phyloP scores from a whole-genome alignment of 2,329 filamentous ascomycete species.

The Atkinsonella texensis region DNA sequence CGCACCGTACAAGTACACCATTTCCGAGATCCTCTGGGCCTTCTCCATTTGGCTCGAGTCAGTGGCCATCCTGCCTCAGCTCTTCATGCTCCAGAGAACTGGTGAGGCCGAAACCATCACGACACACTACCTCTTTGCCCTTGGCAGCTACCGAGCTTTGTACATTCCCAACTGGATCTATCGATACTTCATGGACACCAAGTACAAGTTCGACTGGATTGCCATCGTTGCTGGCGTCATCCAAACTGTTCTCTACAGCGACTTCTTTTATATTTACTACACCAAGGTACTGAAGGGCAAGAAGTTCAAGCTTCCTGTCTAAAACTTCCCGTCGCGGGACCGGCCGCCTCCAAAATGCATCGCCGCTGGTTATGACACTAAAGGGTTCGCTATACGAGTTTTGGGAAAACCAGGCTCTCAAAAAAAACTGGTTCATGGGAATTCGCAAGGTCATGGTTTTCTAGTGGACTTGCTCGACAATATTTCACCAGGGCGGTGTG shows the following conservation, averaged over 20 bases:
- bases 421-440: background rate
- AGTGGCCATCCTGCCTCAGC: slow-evolving; percentile 90
- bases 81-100: slow-evolving; percentile 96
- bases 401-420: background rate
- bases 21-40: slow-evolving; percentile 85
- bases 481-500: background rate
- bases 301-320: slow-evolving; percentile 79
- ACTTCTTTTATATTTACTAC: slow-evolving; percentile 99
- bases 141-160: slow-evolving; percentile 80
- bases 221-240: slow-evolving; percentile 79
- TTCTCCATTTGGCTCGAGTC: slow-evolving; percentile 98
- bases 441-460: background rate
- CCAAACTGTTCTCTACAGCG: slow-evolving; percentile 91
- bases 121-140: slow-evolving; percentile 90
- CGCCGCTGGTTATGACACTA: background rate
- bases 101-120: slow-evolving; percentile 99
- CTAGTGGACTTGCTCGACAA: background rate
- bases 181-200: slow-evolving; percentile 64
- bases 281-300: slow-evolving; percentile 86
- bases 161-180: slow-evolving; percentile 99
- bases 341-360: background rate
- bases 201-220: slow-evolving; percentile 70
- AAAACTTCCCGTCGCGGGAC: slow-evolving; percentile 17
- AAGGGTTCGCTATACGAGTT: too few relatives aligned
- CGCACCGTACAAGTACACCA: slow-evolving; percentile 73